Base-by-base conservation (phyloP, 805 yeast genomes). In the Lipomyces lipofer region DNA sequence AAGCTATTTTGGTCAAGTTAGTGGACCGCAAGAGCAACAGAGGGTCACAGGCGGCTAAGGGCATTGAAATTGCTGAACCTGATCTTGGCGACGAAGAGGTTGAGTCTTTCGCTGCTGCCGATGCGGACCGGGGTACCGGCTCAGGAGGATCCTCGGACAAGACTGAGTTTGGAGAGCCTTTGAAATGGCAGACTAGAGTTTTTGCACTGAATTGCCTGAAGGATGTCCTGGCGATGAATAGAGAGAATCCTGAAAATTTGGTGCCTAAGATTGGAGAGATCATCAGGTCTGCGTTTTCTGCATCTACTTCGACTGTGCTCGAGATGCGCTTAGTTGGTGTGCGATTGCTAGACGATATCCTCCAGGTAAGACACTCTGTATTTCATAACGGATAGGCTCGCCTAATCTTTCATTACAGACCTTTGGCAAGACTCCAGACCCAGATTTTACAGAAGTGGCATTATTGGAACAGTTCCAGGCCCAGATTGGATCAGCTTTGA, bases 391-490 rank as follows among this genome's bases (percentile, higher is more conserved):
- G 9, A 10, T 29, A 10, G 9, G 9, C 13, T 29, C 13, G 13
- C 9, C 33, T 29, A 10, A 29, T 13, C 33, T 9, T 29, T 9
- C n/a, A 13, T 36, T 13, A 21, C 24, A 42, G 43, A 47, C 28
- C 12, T 86, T 81, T 69, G 83, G 89, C 0, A 76, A 77, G 24
- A 69, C 82, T 46, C 78, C 74, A 9, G 96, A 87, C 66, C 89
- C 92, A 0, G 78, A 86, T 27, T 85, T 83, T 63, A 85, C 88
- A 0, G 82, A 83, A 2, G 78, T 79, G 13, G 79, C 92, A 0
- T 75, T 90, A 8, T 72, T 92, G 40, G 96, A 88, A 61, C 97
- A 91, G 69, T 96, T 87, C 65, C 97, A 94, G 64, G 98, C 98
- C 0, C 97, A 89, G 63, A 88, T 94, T 8, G 84, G 88, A 8